These are phyloP conservation scores for Botrytis aclada DNA, from an alignment of 2,329 filamentous ascomycete species.

Conservation along the genomic window DNA sequence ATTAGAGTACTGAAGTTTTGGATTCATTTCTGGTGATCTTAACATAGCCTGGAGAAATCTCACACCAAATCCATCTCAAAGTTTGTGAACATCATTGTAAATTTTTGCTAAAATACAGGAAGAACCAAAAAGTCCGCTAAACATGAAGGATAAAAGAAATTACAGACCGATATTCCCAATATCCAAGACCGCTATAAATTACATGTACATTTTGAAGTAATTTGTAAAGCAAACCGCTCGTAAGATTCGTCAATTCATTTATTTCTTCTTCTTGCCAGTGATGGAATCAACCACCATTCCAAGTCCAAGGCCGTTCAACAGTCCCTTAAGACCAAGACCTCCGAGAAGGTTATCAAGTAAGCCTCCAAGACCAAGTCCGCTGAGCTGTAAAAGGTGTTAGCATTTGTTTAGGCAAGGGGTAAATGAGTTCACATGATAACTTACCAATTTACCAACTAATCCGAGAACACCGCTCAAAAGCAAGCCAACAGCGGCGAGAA, in stretches of 20 bases:
- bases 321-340: constrained; percentile 70
- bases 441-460: constrained; percentile 71
- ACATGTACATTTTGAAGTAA: constrained; percentile 9
- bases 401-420: background rate
- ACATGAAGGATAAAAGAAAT: background rate
- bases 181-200: constrained; percentile 13
- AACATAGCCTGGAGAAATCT: too few species aligned
- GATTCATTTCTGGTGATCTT: too few species aligned
- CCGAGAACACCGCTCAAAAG: constrained; percentile 79
- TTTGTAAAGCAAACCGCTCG: background rate
- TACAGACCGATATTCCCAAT: background rate
- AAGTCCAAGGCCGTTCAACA: constrained; percentile 71
- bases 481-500: constrained; percentile 82
- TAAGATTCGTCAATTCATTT: constrained; percentile 11
- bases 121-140: background rate
- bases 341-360: constrained; percentile 77
- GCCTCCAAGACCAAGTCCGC: constrained; percentile 77
- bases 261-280: constrained; percentile 45
- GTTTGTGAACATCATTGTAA: background rate
- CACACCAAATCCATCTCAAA: background rate
- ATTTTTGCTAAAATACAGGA: constrained; percentile 15
- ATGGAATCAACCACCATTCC: constrained; percentile 43
- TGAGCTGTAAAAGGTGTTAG: constrained; percentile 18
- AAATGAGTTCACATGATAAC: background rate
- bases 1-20: background rate